These are phyloP conservation scores for Phoma sp. DNA, from an alignment of 2,329 filamentous ascomycete species.

Conservation along the genomic window DNA sequence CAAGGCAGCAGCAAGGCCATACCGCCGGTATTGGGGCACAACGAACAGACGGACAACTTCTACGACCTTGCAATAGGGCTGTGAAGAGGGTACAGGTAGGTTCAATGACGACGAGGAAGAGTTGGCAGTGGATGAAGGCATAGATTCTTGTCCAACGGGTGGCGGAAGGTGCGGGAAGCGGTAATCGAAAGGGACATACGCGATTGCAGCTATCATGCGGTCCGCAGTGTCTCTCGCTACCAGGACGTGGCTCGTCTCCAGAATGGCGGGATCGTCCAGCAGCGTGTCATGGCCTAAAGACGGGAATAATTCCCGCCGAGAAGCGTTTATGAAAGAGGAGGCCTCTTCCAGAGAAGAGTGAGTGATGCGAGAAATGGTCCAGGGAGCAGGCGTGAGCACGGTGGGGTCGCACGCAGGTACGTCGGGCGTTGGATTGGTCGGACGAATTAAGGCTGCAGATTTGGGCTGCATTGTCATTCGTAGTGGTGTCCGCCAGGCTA, in stretches of 20 bases:
- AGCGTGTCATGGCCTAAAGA: conserved; percentile 1
- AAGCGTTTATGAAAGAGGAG: conserved; percentile 12
- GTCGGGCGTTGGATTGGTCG: conserved; percentile 4
- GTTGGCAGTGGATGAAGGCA: background rate
- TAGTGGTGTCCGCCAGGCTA: no score
- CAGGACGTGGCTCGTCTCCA: conserved; percentile 1
- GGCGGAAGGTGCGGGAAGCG: conserved; percentile 2
- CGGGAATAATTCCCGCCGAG: conserved; percentile 15
- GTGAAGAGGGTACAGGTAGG: background rate
- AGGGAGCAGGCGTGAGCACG: background rate
- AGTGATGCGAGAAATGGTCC: conserved; percentile 13
- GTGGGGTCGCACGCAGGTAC: background rate
- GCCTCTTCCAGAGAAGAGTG: background rate
- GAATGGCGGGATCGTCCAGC: background rate
- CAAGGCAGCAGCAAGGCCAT: conserved; percentile 16
- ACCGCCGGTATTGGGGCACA: conserved; percentile 13
- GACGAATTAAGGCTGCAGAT: background rate
- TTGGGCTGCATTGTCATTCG: background rate
- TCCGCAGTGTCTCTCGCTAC: background rate
- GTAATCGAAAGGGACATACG: conserved; percentile 7
- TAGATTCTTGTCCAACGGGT: background rate
- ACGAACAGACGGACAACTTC: conserved; percentile 25
- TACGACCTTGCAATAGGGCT: background rate
- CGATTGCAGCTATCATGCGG: background rate
- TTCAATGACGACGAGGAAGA: conserved; percentile 3